phyloP scores from a whole-genome alignment of 1,284 basidiomycete genomes.

The Ustanciosporium gigantosporum region DNA sequence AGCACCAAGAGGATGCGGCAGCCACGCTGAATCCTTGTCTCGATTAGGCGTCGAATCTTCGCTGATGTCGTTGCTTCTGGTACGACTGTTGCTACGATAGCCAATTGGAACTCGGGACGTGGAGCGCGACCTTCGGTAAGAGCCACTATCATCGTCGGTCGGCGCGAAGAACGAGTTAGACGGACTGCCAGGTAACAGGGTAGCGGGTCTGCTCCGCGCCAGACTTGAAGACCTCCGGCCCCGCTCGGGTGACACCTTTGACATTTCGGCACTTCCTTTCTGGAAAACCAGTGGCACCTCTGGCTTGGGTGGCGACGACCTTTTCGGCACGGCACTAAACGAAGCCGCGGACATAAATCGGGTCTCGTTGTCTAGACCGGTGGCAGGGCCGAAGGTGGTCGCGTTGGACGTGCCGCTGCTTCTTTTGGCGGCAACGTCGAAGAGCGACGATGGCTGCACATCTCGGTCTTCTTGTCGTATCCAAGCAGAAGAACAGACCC shows the following conservation, averaged over 20 bases:
- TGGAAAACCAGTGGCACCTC: no score
- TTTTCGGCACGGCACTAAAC: constrained; percentile 2
- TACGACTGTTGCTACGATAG: constrained; percentile 24
- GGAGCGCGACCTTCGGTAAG: constrained; percentile 22
- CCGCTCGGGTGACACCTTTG: constrained; percentile 1
- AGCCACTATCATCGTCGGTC: constrained; percentile 5
- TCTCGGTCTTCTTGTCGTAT: constrained; percentile 13
- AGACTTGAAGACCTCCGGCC: constrained; percentile 33
- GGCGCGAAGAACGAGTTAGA: constrained; percentile 4
- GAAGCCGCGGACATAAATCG: not conserved
- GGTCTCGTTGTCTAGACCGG: constrained; percentile 6
- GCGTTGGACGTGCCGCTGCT: not conserved
- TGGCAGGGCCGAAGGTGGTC: not conserved
- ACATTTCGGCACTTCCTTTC: no score
- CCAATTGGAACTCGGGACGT: constrained; percentile 23
- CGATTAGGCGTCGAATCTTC: constrained; percentile 32
- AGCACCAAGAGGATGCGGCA: constrained; percentile 11
- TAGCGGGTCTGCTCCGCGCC: constrained; percentile 16
- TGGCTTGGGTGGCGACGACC: constrained; percentile 3
- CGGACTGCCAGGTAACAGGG: constrained; percentile 12
- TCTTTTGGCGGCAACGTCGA: not conserved
- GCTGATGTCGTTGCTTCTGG: constrained; percentile 28
- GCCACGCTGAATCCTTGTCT: constrained; percentile 20
- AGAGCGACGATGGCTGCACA: not conserved
- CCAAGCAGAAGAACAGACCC: constrained; percentile 27